Evolutionary conservation across 1,284 basidiomycete genomes (phyloP).

Genomic region (Inonotus obliquus): DNA sequence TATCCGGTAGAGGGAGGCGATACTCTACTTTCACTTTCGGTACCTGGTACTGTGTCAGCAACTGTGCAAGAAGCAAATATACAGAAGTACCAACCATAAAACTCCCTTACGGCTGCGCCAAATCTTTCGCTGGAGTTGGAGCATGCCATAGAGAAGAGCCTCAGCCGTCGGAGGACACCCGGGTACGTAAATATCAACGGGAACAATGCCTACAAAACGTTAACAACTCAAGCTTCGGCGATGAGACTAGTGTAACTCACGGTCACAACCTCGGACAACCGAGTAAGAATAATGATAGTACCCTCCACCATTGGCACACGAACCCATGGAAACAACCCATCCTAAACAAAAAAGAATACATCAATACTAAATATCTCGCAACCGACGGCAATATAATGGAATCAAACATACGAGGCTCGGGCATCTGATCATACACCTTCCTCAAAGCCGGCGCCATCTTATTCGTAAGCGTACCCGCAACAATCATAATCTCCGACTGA

Average conservation of each 20-base stretch:
- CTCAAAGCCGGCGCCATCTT: constrained; percentile 99
- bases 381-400: constrained; percentile 23
- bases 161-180: constrained; percentile 95
- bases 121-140: constrained; percentile 98
- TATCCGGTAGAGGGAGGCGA: background rate
- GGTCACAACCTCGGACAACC: constrained; percentile 98
- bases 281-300: constrained; percentile 99
- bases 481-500: constrained; percentile 99
- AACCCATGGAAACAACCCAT: constrained; percentile 99
- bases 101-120: constrained; percentile 85
- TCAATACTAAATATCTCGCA: constrained; percentile 19
- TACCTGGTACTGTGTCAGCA: background rate
- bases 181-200: constrained; percentile 96
- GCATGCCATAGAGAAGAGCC: constrained; percentile 90
- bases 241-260: constrained; percentile 44
- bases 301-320: constrained; percentile 97
- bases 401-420: constrained; percentile 68
- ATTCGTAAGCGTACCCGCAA: constrained; percentile 98
- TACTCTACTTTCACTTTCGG: background rate
- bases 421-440: constrained; percentile 97
- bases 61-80: background rate
- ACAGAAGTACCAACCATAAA: constrained; percentile 68
- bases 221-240: background rate
- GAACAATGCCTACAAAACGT: constrained; percentile 74
- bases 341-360: constrained; percentile 38